A percentile compares a stretch with the other conserved stretches of the same genome.
phyloP scores from a whole-genome alignment of 1,284 basidiomycete genomes.

The Abortiporus biennis region DNA sequence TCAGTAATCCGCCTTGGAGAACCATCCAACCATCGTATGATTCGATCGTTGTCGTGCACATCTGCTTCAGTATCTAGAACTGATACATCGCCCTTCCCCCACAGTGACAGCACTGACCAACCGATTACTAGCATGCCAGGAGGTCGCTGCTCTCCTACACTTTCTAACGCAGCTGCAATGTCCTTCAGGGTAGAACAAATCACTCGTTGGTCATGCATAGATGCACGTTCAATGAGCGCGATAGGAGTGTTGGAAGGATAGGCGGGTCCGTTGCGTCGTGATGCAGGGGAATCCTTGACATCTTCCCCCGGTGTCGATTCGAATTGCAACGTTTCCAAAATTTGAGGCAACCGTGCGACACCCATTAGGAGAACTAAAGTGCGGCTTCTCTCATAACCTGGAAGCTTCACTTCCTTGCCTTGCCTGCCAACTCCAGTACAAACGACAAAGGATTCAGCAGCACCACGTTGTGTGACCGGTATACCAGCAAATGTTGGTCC shows the following conservation, averaged over 20 bases:
- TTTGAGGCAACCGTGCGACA: slow-evolving; percentile 76
- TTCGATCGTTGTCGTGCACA: slow-evolving; percentile 40
- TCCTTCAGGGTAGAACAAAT: slow-evolving; percentile 75
- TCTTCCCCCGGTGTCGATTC: slow-evolving; percentile 10
- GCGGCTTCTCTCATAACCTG: slow-evolving; percentile 78
- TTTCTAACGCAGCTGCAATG: slow-evolving; percentile 69
- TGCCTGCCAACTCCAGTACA: slow-evolving; percentile 92
- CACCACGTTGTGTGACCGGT: slow-evolving; percentile 93
- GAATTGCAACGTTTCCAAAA: slow-evolving; percentile 59
- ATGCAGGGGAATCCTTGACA: slow-evolving; percentile 11
- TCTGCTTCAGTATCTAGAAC: slow-evolving; percentile 44
- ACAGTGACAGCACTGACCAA: slow-evolving; percentile 75
- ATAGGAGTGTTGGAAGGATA: slow-evolving; percentile 83
- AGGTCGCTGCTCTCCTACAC: slow-evolving; percentile 81
- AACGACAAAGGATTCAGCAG: slow-evolving; percentile 82
- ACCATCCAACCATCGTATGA: slow-evolving; percentile 52
- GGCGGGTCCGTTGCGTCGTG: slow-evolving; percentile 42
- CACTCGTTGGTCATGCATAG: slow-evolving; percentile 87
- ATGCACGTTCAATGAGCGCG: slow-evolving; percentile 90
- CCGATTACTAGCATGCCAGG: slow-evolving; percentile 96
- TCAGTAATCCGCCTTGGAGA: slow-evolving; percentile 53
- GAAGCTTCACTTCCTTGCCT: slow-evolving; percentile 81
- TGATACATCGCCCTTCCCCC: slow-evolving; percentile 44
- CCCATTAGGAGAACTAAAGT: slow-evolving; percentile 93
- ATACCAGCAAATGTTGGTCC: slow-evolving; percentile 88